These are phyloP conservation scores for Plasmodium knowlesi DNA, from an alignment of 169 alveolate species.

Conservation along the genomic window DNA sequence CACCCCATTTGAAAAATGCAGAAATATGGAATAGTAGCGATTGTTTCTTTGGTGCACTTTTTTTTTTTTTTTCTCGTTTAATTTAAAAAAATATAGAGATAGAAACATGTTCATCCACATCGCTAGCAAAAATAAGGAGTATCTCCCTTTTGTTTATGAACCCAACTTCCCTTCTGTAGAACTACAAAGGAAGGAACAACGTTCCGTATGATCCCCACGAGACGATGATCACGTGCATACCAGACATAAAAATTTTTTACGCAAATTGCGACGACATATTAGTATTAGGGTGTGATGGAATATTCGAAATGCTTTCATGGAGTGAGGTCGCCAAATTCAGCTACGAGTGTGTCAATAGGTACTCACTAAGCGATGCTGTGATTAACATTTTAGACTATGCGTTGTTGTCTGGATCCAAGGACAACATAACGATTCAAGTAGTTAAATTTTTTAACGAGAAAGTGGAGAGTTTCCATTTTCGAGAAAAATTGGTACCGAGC, in stretches of 20 bases:
- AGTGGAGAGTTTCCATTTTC: slow-evolving; percentile 30
- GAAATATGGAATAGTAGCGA: not conserved
- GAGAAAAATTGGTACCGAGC: slow-evolving; percentile 56
- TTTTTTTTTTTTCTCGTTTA: not conserved
- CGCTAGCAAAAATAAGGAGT: not conserved
- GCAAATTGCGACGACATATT: slow-evolving; percentile 51
- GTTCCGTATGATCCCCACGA: slow-evolving; percentile 51
- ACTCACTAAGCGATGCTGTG: slow-evolving; percentile 67
- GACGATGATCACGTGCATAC: slow-evolving; percentile 65
- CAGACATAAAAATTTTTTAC: slow-evolving; percentile 65
- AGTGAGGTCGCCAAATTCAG: slow-evolving; percentile 70
- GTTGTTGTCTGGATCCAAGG: slow-evolving; percentile 63
- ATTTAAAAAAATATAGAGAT: not conserved
- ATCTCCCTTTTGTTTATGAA: not conserved
- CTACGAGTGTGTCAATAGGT: slow-evolving; percentile 46
- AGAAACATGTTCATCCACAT: not conserved
- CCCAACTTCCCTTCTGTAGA: slow-evolving; percentile 11
- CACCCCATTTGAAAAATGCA: not conserved
- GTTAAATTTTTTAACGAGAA: slow-evolving; percentile 63
- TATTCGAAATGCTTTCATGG: slow-evolving; percentile 72
- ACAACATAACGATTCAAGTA: slow-evolving; percentile 64
- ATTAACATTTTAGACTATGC: slow-evolving; percentile 65
- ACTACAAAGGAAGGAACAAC: slow-evolving; percentile 23
- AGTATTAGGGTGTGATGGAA: slow-evolving; percentile 71
- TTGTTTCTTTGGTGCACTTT: not conserved